Conservation (phyloP, 148 eudicot genomes). For the Cornus suecica region DNA sequence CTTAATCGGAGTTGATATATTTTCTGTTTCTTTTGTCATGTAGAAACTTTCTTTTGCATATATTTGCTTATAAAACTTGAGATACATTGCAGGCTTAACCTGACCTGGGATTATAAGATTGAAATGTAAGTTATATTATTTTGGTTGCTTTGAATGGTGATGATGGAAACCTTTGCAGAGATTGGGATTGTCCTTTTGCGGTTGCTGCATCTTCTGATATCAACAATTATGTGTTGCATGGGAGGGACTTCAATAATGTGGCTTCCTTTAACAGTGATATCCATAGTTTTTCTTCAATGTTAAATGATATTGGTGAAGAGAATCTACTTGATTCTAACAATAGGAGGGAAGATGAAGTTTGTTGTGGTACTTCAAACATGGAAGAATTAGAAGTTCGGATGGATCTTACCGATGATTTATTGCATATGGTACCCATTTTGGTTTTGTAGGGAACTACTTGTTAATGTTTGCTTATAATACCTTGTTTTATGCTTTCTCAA, state of each 20-base stretch:
- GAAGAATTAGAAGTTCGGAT: slow-evolving; percentile 60
- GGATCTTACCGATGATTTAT: slow-evolving; percentile 97
- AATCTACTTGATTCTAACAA: slow-evolving; percentile 23
- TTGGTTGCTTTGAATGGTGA: slow-evolving; percentile 4
- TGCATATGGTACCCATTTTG: slow-evolving; percentile 66
- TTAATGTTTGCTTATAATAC: not conserved
- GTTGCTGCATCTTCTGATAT: slow-evolving; percentile 27
- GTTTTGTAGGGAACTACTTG: not conserved
- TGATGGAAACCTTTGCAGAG: slow-evolving; percentile 27
- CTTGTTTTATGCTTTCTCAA: slow-evolving; percentile 2
- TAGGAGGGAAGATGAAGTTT: slow-evolving; percentile 26
- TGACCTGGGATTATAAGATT: not conserved
- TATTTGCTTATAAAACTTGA: not conserved
- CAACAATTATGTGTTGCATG: slow-evolving; percentile 16
- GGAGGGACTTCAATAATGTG: slow-evolving; percentile 19
- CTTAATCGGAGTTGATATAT: not conserved
- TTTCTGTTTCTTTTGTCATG: no score
- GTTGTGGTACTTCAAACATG: slow-evolving; percentile 20
- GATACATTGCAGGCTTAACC: not conserved
- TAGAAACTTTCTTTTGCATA: no score
- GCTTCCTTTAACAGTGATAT: slow-evolving; percentile 25
- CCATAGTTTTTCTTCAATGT: slow-evolving; percentile 21
- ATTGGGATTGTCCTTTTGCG: slow-evolving; percentile 37
- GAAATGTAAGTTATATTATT: not conserved
- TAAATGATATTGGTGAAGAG: slow-evolving; percentile 23